Conservation (phyloP, 495 filamentous ascomycete genomes). For the Xylaria acuta region DNA sequence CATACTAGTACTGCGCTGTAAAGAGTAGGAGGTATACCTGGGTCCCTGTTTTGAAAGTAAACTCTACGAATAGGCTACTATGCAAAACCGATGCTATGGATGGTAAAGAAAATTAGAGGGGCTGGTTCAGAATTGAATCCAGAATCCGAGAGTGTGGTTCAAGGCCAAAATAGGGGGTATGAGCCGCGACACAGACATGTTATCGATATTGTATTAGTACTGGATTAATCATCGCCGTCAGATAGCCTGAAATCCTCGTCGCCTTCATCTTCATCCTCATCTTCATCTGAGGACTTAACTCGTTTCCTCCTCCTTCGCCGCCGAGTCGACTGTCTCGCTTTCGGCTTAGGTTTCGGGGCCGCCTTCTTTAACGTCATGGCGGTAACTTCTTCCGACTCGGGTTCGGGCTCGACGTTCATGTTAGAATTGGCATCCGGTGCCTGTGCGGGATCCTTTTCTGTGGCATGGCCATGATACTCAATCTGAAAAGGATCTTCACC, state of each 20-base stretch:
- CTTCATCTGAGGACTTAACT: constrained; percentile 34
- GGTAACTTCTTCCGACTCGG: constrained; percentile 23
- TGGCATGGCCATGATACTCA: constrained; percentile 33
- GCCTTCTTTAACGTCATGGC: constrained; percentile 31
- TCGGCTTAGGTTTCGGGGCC: constrained; percentile 35
- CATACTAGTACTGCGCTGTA: neutral
- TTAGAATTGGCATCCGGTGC: constrained; percentile 1
- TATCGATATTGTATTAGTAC: neutral
- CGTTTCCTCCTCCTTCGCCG: constrained; percentile 36
- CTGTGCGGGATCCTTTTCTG: constrained; percentile 3
- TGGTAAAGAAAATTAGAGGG: neutral
- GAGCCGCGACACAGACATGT: neutral
- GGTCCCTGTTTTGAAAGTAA: too few species aligned
- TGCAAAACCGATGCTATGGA: too few species aligned
- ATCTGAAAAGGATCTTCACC: constrained; percentile 41
- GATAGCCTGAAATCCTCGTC: constrained; percentile 29
- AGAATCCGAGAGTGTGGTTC: neutral
- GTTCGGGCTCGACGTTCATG: constrained; percentile 14
- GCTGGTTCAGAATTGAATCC: neutral
- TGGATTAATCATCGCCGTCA: constrained; percentile 24
- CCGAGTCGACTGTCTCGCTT: constrained; percentile 33
- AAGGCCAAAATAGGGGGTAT: neutral
- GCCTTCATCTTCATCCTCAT: constrained; percentile 24
- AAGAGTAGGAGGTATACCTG: neutral
- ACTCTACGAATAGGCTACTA: too few species aligned